phyloP scores from a whole-genome alignment of 352 stramenopile species.

The Phytophthora foliorum region DNA sequence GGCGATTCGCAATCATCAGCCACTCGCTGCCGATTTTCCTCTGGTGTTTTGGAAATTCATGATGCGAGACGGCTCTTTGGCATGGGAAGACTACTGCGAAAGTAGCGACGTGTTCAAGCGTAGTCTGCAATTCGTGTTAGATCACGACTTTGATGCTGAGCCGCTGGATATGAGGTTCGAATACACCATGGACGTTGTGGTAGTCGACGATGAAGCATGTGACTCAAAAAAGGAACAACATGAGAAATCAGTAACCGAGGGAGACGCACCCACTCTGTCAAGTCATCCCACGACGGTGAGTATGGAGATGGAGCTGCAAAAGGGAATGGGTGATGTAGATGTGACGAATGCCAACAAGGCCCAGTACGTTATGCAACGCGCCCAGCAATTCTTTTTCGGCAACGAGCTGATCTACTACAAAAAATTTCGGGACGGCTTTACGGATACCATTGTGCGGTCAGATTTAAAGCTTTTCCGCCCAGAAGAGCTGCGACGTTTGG shows the following conservation, averaged over 20 bases:
- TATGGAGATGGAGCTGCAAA: conserved; percentile 75
- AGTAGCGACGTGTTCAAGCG: conserved; percentile 64
- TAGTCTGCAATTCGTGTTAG: conserved; percentile 71
- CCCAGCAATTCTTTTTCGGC: conserved; percentile 72
- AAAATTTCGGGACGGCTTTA: conserved; percentile 67
- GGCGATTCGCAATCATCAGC: conserved; percentile 77
- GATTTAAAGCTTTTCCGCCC: conserved; percentile 74
- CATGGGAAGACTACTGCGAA: conserved; percentile 73
- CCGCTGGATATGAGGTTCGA: conserved; percentile 78
- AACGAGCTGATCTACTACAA: conserved; percentile 66
- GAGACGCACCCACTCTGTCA: conserved; percentile 4
- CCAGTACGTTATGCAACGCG: conserved; percentile 68
- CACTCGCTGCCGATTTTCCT: conserved; percentile 64
- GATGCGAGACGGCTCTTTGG: conserved; percentile 44
- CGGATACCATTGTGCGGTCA: conserved; percentile 56
- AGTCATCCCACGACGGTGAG: conserved; percentile 20
- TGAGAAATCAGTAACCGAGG: conserved; percentile 18
- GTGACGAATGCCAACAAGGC: conserved; percentile 82
- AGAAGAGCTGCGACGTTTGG: conserved; percentile 59
- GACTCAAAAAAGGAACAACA: conserved; percentile 25
- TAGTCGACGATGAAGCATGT: conserved; percentile 34
- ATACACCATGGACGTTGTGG: conserved; percentile 56
- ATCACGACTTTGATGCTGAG: conserved; percentile 69
- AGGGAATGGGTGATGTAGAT: conserved; percentile 32
- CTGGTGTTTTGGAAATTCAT: conserved; percentile 82